Percentiles rank a stretch among this genome's conserved stretches.
phyloP scores from a whole-genome alignment of 148 eudicot species.

The Tetragonia tetragonoides region DNA sequence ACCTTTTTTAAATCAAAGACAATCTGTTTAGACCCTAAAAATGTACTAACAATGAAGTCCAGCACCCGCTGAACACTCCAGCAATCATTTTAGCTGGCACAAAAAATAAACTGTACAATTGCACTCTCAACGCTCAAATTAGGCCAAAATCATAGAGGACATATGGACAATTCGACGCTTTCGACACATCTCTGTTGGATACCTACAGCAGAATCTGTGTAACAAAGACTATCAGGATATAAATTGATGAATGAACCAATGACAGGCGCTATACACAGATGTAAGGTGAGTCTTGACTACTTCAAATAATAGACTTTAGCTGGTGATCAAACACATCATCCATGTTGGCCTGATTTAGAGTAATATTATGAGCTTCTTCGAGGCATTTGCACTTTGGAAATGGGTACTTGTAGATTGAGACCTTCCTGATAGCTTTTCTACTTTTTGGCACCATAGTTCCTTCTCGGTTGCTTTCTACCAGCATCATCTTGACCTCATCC shows the following conservation, averaged over 20 bases:
- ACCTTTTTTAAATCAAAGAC: too few species aligned
- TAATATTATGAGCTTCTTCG: conserved; percentile 48
- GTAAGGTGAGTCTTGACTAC: not conserved
- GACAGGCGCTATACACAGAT: not conserved
- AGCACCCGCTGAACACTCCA: too few species aligned
- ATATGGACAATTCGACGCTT: not conserved
- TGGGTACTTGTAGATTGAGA: conserved; percentile 62
- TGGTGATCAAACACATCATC: conserved; percentile 25
- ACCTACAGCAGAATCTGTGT: not conserved
- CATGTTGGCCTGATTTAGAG: conserved; percentile 27
- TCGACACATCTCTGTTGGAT: not conserved
- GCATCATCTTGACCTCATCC: conserved; percentile 61
- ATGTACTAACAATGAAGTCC: too few species aligned
- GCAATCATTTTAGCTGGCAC: too few species aligned
- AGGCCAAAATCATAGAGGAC: too few species aligned
- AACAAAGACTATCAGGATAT: not conserved
- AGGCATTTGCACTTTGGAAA: conserved; percentile 80
- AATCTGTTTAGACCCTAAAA: too few species aligned
- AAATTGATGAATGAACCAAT: conserved; percentile 10
- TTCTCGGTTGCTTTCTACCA: conserved; percentile 76
- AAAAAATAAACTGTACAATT: too few species aligned
- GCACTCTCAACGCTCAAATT: too few species aligned
- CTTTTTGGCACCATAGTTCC: conserved; percentile 60
- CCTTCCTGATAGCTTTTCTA: conserved; percentile 55
- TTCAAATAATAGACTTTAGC: conserved; percentile 27